These are phyloP conservation scores for Miamiensis avidus DNA, from an alignment of 169 alveolate species.

Conservation along the genomic window DNA sequence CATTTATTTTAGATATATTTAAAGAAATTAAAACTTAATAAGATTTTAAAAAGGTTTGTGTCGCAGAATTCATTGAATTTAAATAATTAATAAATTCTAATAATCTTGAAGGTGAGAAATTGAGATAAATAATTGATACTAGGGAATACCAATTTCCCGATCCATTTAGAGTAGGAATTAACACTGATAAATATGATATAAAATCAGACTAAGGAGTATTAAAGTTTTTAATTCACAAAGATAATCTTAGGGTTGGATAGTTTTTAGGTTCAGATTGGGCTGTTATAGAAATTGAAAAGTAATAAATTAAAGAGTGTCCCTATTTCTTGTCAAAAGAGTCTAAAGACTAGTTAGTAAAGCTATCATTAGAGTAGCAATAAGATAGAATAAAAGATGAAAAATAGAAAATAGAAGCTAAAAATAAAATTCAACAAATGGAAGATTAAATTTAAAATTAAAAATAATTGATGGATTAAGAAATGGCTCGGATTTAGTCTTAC, in stretches of 20 bases:
- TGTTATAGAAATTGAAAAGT: background rate
- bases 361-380: background rate
- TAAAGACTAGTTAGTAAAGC: background rate
- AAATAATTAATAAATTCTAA: too few relatives aligned
- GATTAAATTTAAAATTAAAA: too few relatives aligned
- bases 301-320: background rate
- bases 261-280: background rate
- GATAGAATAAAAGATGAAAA: background rate
- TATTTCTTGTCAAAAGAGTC: background rate
- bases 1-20: too few relatives aligned
- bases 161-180: background rate
- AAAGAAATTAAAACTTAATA: background rate
- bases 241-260: background rate
- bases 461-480: too few relatives aligned
- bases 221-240: background rate
- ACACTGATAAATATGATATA: too few relatives aligned
- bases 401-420: background rate
- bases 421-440: too few relatives aligned
- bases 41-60: background rate
- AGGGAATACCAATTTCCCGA: background rate
- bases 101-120: background rate
- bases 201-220: background rate
- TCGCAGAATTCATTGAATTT: background rate
- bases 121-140: background rate
- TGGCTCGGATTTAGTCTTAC: too few relatives aligned